phyloP scores from a whole-genome alignment of 768 basidiomycete species.

The Boletus reticuloceps region DNA sequence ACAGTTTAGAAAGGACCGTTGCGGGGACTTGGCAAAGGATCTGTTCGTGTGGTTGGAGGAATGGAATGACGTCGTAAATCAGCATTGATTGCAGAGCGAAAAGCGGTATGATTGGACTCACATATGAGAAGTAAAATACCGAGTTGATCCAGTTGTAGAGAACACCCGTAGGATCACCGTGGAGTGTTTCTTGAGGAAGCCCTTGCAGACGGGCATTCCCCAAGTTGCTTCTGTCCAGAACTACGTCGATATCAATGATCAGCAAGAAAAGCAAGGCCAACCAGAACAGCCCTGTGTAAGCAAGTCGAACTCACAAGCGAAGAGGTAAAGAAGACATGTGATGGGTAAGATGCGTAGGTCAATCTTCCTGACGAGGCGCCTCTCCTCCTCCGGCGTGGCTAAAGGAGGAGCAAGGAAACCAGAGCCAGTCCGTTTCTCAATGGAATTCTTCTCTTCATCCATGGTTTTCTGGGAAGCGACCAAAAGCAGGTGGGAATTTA shows the following conservation, averaged over 20 bases:
- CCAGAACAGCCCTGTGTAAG: background rate
- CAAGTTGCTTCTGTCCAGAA: slow-evolving; percentile 72
- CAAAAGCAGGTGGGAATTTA: background rate
- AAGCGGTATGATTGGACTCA: slow-evolving; percentile 27
- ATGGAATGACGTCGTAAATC: background rate
- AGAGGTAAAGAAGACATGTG: slow-evolving; percentile 70
- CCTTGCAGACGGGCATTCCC: slow-evolving; percentile 80
- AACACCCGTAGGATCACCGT: slow-evolving; percentile 62
- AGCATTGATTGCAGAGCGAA: background rate
- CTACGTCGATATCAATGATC: slow-evolving; percentile 11
- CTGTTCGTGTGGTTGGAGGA: slow-evolving; percentile 30
- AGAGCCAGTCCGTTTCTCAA: background rate
- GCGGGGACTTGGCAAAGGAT: slow-evolving; percentile 71
- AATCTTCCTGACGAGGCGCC: slow-evolving; percentile 35
- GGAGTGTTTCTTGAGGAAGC: slow-evolving; percentile 61
- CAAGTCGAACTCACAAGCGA: slow-evolving; percentile 52
- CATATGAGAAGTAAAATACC: slow-evolving; percentile 78
- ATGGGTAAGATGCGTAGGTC: slow-evolving; percentile 44
- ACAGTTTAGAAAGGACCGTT: slow-evolving; percentile 61
- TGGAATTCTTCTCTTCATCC: slow-evolving; percentile 20
- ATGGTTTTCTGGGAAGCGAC: background rate
- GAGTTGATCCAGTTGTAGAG: slow-evolving; percentile 76
- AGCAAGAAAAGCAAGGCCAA: background rate
- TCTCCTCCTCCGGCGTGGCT: slow-evolving; percentile 35
- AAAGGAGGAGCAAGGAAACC: background rate